These are phyloP conservation scores for Schwanniomyces vanrijiae DNA, from an alignment of 805 yeast genomes.

Conservation along the genomic window DNA sequence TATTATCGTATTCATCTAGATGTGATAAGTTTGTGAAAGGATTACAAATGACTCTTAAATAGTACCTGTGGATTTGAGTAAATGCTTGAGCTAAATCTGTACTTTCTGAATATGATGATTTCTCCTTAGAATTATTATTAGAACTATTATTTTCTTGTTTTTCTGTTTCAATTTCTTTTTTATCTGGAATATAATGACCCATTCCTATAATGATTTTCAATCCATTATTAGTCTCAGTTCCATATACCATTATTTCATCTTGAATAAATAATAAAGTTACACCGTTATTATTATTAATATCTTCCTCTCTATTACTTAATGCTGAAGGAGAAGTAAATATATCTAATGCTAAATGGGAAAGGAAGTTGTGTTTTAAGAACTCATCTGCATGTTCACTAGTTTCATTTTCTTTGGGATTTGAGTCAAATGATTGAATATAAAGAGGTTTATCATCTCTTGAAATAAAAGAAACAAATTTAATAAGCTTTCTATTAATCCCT, in stretches of 20 bases:
- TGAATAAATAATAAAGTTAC: constrained; percentile 58
- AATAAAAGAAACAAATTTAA: constrained; percentile 58
- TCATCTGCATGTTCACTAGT: constrained; percentile 35
- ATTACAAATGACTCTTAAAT: constrained; percentile 57
- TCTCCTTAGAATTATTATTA: background rate
- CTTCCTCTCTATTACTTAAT: constrained; percentile 38
- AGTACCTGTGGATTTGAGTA: constrained; percentile 49
- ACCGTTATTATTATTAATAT: constrained; percentile 23
- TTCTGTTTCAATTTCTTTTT: constrained; percentile 2
- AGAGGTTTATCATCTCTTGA: constrained; percentile 60
- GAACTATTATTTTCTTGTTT: constrained; percentile 1
- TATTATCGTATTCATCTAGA: constrained; percentile 15
- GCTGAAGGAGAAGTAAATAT: constrained; percentile 57
- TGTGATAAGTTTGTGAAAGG: constrained; percentile 48
- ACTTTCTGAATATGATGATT: constrained; percentile 1
- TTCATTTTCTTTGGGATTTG: constrained; percentile 11
- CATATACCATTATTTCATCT: constrained; percentile 67
- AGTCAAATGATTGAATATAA: constrained; percentile 56
- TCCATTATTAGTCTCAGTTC: constrained; percentile 68
- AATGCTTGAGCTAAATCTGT: constrained; percentile 21
- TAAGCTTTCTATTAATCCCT: constrained; percentile 12
- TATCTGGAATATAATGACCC: constrained; percentile 14
- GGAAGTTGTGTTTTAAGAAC: constrained; percentile 61
- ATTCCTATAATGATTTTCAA: constrained; percentile 62
- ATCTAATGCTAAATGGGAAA: constrained; percentile 77